Evolutionary conservation across 2,329 filamentous ascomycete genomes (phyloP).

Genomic region (Exophiala oligosperma): DNA sequence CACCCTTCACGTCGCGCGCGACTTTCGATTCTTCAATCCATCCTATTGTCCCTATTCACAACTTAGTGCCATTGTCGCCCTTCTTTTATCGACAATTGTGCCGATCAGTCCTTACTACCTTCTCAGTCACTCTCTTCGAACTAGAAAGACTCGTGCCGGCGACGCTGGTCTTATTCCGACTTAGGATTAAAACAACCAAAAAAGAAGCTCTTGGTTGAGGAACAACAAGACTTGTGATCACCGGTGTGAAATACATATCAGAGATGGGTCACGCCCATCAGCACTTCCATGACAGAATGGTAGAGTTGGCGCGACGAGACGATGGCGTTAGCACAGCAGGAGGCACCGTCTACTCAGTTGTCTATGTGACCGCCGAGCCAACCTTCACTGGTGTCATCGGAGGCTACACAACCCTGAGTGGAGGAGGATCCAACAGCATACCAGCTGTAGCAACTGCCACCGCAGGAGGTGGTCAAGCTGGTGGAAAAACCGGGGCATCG

Average conservation of each 20-base stretch:
- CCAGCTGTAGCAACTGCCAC: slow-evolving; percentile 6
- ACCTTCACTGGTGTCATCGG: slow-evolving; percentile 55
- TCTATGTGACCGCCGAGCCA: slow-evolving; percentile 54
- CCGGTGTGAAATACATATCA: not conserved
- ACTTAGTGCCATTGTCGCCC: slow-evolving; percentile 36
- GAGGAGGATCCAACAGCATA: not conserved
- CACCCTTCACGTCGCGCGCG: slow-evolving; percentile 7
- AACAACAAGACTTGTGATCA: not conserved
- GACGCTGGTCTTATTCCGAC: not conserved
- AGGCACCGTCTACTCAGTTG: slow-evolving; percentile 34
- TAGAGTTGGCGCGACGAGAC: slow-evolving; percentile 24
- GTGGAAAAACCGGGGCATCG: not conserved
- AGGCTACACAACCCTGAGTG: slow-evolving; percentile 45
- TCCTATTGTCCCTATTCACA: slow-evolving; percentile 17
- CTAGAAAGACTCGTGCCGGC: not conserved
- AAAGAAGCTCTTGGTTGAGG: not conserved
- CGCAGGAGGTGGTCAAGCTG: slow-evolving; percentile 2
- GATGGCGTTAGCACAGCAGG: slow-evolving; percentile 20
- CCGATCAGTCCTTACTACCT: slow-evolving; percentile 19
- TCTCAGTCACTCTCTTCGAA: not conserved
- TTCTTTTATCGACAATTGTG: slow-evolving; percentile 36
- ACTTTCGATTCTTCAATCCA: slow-evolving; percentile 16
- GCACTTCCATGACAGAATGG: slow-evolving; percentile 21
- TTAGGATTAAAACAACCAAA: not conserved
- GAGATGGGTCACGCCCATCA: slow-evolving; percentile 15